Conservation (phyloP, 2,329 filamentous ascomycete species). For the Periconia digitata region DNA sequence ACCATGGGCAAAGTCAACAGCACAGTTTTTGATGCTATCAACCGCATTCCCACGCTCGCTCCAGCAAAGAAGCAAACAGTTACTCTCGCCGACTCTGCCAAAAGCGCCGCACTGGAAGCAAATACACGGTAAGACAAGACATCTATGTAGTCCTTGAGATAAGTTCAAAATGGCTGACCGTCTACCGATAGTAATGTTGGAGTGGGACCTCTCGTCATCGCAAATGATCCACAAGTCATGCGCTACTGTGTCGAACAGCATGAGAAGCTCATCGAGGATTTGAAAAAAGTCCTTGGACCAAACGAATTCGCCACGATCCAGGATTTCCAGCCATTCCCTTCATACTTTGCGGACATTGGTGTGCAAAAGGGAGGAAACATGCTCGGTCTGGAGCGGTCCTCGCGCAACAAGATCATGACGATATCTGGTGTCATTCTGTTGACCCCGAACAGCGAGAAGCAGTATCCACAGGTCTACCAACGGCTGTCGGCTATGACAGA, state of each 20-base stretch:
- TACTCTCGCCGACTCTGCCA: no score
- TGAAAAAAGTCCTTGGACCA: neutral
- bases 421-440: neutral
- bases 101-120: no score
- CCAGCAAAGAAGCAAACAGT: no score
- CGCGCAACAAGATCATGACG: neutral
- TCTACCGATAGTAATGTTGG: no score
- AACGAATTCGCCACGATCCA: neutral
- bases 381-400: slow-evolving; percentile 9
- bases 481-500: neutral
- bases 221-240: neutral
- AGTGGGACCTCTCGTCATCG: neutral
- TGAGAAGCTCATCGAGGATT: neutral
- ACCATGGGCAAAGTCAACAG: neutral
- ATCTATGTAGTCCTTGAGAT: no score
- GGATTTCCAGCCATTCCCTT: slow-evolving; percentile 8
- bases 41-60: no score
- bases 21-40: no score
- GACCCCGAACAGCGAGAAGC: neutral
- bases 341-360: slow-evolving; percentile 1
- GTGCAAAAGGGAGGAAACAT: slow-evolving; percentile 10
- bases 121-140: no score
- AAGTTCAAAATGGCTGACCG: no score
- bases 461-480: neutral
- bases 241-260: neutral